These are phyloP conservation scores for Effrenium voratum DNA, from an alignment of 73 alveolate species.

Conservation along the genomic window DNA sequence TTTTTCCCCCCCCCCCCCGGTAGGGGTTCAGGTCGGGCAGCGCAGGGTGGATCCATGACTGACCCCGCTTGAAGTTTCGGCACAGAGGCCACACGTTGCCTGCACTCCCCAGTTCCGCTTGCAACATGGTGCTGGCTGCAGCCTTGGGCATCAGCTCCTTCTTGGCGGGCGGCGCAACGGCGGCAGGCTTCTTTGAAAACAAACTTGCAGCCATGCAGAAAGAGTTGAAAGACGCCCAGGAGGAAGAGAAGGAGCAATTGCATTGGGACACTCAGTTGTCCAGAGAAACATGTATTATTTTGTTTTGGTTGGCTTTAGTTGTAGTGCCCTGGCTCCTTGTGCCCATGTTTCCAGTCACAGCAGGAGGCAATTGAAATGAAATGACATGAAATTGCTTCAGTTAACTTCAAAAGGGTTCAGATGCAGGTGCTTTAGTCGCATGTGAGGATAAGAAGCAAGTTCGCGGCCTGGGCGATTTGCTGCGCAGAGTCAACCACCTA, in stretches of 20 bases:
- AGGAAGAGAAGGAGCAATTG: neutral
- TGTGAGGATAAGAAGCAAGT: neutral
- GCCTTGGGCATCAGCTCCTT: neutral
- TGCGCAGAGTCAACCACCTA: neutral
- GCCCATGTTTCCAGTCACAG: too few species aligned
- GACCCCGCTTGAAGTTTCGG: too few species aligned
- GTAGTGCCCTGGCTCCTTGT: neutral
- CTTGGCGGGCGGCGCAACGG: neutral
- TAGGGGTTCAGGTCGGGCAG: too few species aligned
- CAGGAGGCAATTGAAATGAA: too few species aligned
- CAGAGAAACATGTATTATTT: neutral
- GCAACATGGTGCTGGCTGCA: neutral
- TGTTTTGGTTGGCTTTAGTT: neutral
- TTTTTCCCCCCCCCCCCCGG: too few species aligned
- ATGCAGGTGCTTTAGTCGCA: neutral
- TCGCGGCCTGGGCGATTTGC: neutral
- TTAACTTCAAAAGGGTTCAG: too few species aligned
- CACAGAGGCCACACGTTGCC: neutral
- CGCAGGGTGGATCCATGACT: too few species aligned
- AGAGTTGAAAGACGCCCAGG: neutral
- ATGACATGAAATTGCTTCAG: too few species aligned
- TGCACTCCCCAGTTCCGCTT: neutral
- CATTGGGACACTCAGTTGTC: neutral
- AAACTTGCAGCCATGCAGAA: neutral
- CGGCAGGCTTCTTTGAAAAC: neutral